Evolutionary conservation across 768 basidiomycete genomes (phyloP).

Genomic region (Phylloporus sp.): DNA sequence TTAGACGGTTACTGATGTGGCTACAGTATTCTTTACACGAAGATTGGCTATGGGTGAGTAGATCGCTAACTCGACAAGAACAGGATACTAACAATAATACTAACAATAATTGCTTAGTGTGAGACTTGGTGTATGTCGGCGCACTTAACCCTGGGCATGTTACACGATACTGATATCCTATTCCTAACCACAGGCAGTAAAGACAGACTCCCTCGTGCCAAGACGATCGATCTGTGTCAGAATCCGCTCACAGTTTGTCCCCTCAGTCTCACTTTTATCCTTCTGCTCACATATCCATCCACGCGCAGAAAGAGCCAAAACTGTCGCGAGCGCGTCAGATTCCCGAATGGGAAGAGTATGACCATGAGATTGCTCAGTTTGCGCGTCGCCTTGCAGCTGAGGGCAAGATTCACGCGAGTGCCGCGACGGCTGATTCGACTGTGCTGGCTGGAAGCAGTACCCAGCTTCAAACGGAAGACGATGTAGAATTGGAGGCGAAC

Average conservation of each 20-base stretch:
- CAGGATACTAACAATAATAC: conserved; percentile 6
- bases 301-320: conserved; percentile 90
- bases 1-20: conserved; percentile 1
- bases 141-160: background rate
- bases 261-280: background rate
- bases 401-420: conserved; percentile 64
- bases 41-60: conserved; percentile 92
- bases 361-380: conserved; percentile 83
- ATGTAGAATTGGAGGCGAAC: background rate
- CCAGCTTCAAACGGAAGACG: conserved; percentile 1
- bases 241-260: conserved; percentile 84
- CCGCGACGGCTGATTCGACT: conserved; percentile 65
- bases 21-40: conserved; percentile 78
- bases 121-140: conserved; percentile 91
- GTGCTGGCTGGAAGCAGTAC: conserved; percentile 55
- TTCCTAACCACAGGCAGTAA: conserved; percentile 57
- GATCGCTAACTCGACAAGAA: background rate
- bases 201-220: conserved; percentile 71
- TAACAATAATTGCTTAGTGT: conserved; percentile 50
- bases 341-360: conserved; percentile 97
- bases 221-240: conserved; percentile 94
- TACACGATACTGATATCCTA: background rate
- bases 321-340: conserved; percentile 89
- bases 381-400: conserved; percentile 66
- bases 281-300: background rate